These are phyloP conservation scores for Trichoderma hamatum DNA, from an alignment of 2,329 filamentous ascomycete genomes.

Conservation along the genomic window DNA sequence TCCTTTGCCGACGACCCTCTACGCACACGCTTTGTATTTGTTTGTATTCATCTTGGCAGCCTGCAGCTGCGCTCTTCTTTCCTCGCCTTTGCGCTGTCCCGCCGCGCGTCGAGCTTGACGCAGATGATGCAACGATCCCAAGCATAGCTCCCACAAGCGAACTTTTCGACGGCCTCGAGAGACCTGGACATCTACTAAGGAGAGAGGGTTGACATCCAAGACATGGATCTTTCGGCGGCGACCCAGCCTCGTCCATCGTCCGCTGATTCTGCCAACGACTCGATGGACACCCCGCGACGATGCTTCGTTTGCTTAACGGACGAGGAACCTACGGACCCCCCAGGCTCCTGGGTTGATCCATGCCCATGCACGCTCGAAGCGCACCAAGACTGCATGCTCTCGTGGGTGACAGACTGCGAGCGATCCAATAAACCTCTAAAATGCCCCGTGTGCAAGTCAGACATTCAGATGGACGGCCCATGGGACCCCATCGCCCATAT, in stretches of 20 bases:
- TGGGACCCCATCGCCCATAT: constrained; percentile 72
- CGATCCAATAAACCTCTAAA: constrained; percentile 65
- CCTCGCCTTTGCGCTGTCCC: neutral
- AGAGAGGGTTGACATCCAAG: neutral
- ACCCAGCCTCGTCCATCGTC: constrained; percentile 22
- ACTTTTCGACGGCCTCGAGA: constrained; percentile 1
- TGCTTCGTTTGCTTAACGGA: constrained; percentile 69
- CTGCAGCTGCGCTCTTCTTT: neutral
- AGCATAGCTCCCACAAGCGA: neutral
- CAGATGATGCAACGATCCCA: constrained; percentile 14
- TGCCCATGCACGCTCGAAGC: constrained; percentile 90
- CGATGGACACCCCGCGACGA: constrained; percentile 42
- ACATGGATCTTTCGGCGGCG: neutral
- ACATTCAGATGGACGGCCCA: constrained; percentile 75
- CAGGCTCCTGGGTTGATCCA: constrained; percentile 75
- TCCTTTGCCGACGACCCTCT: neutral
- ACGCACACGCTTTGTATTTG: neutral
- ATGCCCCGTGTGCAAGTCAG: constrained; percentile 88
- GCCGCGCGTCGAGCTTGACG: neutral
- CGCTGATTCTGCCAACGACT: constrained; percentile 28
- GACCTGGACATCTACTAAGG: neutral
- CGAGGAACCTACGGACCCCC: constrained; percentile 52
- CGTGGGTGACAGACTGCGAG: constrained; percentile 93
- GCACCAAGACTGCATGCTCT: constrained; percentile 85
- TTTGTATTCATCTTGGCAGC: neutral